Base-by-base conservation (phyloP, 2,329 filamentous ascomycete genomes). In the Nemania abortiva region DNA sequence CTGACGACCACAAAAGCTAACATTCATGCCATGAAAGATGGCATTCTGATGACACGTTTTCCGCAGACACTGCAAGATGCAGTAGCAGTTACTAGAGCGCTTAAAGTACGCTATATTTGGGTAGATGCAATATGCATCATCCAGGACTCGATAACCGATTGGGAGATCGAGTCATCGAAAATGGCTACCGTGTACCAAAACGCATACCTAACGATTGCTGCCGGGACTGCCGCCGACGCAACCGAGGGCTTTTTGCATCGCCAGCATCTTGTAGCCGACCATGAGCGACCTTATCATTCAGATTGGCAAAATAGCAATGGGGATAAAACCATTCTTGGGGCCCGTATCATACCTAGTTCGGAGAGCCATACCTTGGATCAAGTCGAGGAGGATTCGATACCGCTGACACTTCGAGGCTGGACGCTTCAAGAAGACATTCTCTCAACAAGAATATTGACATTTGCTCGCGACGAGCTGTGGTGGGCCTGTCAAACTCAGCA, bases 31-130 rank as follows among this genome's bases (percentile, higher is more conserved):
- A 57, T 57, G 55, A 57, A 45, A 9, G 11, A 11, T 5, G 34
- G 22, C 1, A 29, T 57, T 3, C 18, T 4, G 4, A n/a, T 57
- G 6, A 7, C 55, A 6, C 6, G 4, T 27, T 20, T 60, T n/a
- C 57, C 57, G 3, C 31, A n/a, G 13, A 60, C 57, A 24, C n/a
- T 60, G n/a, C 57, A 60, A 52, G 57, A 60, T 50, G 57, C 57
- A 10, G 50, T 60, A 6, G 1, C 13, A 13, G 29, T 39, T 18
- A 29, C 24, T 4, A 31, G 29, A 15, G 9, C 4, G 0, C n/a
- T 60, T 15, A 11, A 27, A 2, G 3, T 9, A 13, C 3, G 22
- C 1, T 50, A 60, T 18, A 20, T 60, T 42, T 60, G 57, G 57
- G 24, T 60, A n/a, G 57, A 60, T 27, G 57, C 57, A 6, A 10